Conservation (phyloP, 192 early-diverging fungal genomes). For the Umbelopsis sp. region DNA sequence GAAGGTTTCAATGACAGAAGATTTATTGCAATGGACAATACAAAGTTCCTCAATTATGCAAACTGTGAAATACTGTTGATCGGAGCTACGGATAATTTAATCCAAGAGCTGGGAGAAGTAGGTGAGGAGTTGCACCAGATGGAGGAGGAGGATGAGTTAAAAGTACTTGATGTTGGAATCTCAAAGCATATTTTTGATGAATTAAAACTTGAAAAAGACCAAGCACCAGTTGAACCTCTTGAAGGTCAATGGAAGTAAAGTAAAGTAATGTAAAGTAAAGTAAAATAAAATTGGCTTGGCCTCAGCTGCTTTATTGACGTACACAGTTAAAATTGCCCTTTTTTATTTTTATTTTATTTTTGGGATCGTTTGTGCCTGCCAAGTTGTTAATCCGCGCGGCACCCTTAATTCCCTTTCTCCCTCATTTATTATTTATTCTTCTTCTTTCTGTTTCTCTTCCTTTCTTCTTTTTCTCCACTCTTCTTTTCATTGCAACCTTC, state of each 20-base stretch:
- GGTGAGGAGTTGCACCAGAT: conserved; percentile 32
- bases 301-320: conserved; percentile 26
- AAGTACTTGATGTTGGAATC: conserved; percentile 23
- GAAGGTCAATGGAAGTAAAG: conserved; percentile 37
- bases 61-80: conserved; percentile 42
- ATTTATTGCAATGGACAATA: conserved; percentile 33
- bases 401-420: neutral
- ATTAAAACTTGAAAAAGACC: conserved; percentile 24
- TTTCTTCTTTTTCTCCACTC: neutral
- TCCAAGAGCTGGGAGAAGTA: conserved; percentile 34
- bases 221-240: conserved; percentile 30
- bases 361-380: conserved; percentile 43
- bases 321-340: conserved; percentile 44
- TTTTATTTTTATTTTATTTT: conserved; percentile 39
- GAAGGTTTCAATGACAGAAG: conserved; percentile 29
- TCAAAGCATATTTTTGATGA: conserved; percentile 41
- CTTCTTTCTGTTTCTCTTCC: neutral
- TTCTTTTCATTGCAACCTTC: neutral
- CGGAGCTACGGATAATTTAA: conserved; percentile 41
- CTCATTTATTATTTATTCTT: neutral
- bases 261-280: conserved; percentile 19
- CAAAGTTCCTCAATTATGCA: conserved; percentile 37
- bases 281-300: conserved; percentile 57
- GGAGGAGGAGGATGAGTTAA: conserved; percentile 37
- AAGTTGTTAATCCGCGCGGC: conserved; percentile 45